Base-by-base conservation (phyloP, 1,284 basidiomycete genomes). In the Cutaneotrichosporon cutaneum region DNA sequence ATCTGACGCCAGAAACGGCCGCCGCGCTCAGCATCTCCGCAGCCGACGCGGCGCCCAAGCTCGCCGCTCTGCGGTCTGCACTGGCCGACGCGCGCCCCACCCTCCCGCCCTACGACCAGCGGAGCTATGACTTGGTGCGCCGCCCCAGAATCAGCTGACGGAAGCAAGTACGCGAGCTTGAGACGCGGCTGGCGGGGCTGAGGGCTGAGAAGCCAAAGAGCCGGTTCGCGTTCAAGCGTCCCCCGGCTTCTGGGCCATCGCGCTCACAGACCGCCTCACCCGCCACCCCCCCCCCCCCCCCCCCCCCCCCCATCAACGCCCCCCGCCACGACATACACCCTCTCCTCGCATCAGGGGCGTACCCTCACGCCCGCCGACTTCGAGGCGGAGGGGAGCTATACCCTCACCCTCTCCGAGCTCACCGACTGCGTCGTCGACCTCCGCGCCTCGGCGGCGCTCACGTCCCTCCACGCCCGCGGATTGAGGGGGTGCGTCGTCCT, bases 41-140 rank as follows among this genome's bases (percentile, higher is more conserved):
- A 14, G 10, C 48, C 4, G 14, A 56, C 27, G 27, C 33, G 2
- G 35, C 58, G 2, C 2, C 47, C 5, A 30, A 45, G 16, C 39
- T 74, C 4, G 36, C 59, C 26, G 50, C 58, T 11, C 67, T 63
- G 13, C 55, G 65, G 8, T 26, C 59, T 10, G 81, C 79, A 22
- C 81, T 90, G 21, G 80, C 82, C 1, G 87, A 86, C 70, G 87
- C 86, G 7, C 85, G 84, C 8, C 81, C 82, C 3, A 85, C 82
- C 60, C 77, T 92, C 44, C 88, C 90, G 5, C 80, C 83, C 45
- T 90, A 89, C 72, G 89, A 90, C 74, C 88, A 88, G 70, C 82
- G 86, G 62, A 85, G 85, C 68, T 88, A 83, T 69, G 87, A 89
- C 69, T 75, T 81, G 67, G 90, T 90, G 68, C 63, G 86, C 24